A percentile compares a stretch with the other conserved stretches of the same genome.
Conservation (phyloP, 2,329 filamentous ascomycete genomes). For the Pseudocercospora musae region DNA sequence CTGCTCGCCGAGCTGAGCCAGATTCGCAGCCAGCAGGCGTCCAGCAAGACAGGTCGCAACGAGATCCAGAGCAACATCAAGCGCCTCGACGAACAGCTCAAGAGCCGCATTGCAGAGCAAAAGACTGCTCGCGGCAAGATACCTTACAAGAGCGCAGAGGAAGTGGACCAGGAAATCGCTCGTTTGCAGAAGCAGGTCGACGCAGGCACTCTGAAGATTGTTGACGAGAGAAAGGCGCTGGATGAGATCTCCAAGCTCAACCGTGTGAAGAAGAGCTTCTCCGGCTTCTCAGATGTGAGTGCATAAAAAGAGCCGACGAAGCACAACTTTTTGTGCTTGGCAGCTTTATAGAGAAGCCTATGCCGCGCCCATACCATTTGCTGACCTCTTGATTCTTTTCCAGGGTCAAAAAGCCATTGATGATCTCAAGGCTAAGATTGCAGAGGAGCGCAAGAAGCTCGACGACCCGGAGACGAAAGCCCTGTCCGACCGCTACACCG, state of each 20-base stretch:
- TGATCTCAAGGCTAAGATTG: conserved; percentile 79
- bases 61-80: conserved; percentile 86
- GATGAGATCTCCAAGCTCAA: conserved; percentile 76
- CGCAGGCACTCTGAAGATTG: conserved; percentile 85
- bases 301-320: conserved; percentile 35
- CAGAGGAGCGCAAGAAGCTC: conserved; percentile 80
- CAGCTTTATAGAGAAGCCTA: neutral
- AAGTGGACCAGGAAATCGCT: conserved; percentile 79
- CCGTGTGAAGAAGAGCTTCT: conserved; percentile 89
- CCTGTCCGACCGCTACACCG: conserved; percentile 78
- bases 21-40: conserved; percentile 83
- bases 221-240: conserved; percentile 94
- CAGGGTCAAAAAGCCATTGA: conserved; percentile 76
- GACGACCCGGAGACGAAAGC: conserved; percentile 91
- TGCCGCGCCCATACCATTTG: neutral
- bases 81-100: conserved; percentile 83
- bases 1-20: conserved; percentile 76
- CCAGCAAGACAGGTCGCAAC: conserved; percentile 76
- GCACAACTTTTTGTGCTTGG: neutral
- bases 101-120: conserved; percentile 78
- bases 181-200: conserved; percentile 82
- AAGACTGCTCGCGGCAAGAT: conserved; percentile 80
- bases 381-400: neutral
- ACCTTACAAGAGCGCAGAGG: conserved; percentile 80
- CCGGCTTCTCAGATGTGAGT: conserved; percentile 65